These are phyloP conservation scores for Massospora cicadina DNA, from an alignment of 371 early-diverging fungal genomes.

Conservation along the genomic window DNA sequence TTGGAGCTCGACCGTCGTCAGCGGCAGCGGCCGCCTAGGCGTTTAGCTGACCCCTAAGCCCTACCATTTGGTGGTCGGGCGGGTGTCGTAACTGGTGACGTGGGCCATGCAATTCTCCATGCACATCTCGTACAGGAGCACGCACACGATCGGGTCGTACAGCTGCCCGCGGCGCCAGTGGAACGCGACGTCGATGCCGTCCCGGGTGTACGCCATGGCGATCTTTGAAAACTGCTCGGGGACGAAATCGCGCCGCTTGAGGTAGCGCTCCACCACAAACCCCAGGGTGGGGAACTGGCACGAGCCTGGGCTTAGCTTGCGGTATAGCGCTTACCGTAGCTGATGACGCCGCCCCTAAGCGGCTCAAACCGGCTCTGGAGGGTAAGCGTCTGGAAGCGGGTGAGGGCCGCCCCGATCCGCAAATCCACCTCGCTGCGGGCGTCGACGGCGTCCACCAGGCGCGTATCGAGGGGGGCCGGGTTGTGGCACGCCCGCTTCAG, in stretches of 20 bases:
- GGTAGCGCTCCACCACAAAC: conserved; percentile 92
- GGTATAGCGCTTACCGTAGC: conserved; percentile 50
- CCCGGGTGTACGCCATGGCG: conserved; percentile 33
- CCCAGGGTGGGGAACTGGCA: conserved; percentile 99
- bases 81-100: conserved; percentile 34
- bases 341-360: conserved; percentile 41
- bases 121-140: conserved; percentile 57
- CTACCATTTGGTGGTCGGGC: conserved; percentile 64
- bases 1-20: conserved; percentile 92
- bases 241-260: conserved; percentile 59
- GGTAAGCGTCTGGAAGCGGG: conserved; percentile 79
- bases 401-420: conserved; percentile 91
- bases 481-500: conserved; percentile 65
- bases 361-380: conserved; percentile 31
- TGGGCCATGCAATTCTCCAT: conserved; percentile 33
- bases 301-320: conserved; percentile 36
- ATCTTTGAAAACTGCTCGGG: conserved; percentile 89
- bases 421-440: conserved; percentile 91
- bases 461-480: conserved; percentile 46
- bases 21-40: conserved; percentile 64
- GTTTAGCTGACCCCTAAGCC: not conserved
- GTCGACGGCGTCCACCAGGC: conserved; percentile 79
- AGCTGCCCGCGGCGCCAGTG: conserved; percentile 52
- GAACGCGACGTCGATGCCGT: conserved; percentile 32
- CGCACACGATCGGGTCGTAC: conserved; percentile 54